Conservation (phyloP, 768 basidiomycete genomes). For the Phanerochaete carnosa region DNA sequence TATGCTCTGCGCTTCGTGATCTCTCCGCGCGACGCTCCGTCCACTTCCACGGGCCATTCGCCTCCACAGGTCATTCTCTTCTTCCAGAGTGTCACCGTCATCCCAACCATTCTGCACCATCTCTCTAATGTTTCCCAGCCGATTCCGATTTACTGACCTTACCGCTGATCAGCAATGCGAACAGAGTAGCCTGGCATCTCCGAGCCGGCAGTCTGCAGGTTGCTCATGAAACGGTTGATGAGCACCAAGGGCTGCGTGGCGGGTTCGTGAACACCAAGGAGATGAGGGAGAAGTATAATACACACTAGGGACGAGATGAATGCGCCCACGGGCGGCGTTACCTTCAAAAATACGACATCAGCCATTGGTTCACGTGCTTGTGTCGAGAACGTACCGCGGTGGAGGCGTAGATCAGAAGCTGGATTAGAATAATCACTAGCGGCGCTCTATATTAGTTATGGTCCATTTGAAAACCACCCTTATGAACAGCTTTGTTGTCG, state of each 20-base stretch:
- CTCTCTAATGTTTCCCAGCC: too few relatives aligned
- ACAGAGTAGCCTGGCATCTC: neutral
- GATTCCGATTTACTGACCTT: neutral
- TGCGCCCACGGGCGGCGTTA: neutral
- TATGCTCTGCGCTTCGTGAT: too few relatives aligned
- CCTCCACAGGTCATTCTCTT: too few relatives aligned
- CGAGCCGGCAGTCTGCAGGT: neutral
- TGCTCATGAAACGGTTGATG: neutral
- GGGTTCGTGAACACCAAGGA: neutral
- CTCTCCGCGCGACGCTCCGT: too few relatives aligned
- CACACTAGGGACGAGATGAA: neutral
- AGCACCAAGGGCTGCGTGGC: neutral
- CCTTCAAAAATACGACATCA: neutral
- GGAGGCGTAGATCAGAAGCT: neutral
- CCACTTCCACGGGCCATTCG: too few relatives aligned
- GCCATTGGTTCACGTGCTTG: neutral
- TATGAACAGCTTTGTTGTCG: too few relatives aligned
- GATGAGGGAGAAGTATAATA: neutral
- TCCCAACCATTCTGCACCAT: too few relatives aligned
- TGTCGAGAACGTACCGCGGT: neutral
- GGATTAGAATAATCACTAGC: neutral
- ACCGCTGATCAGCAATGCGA: neutral
- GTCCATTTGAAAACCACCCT: neutral
- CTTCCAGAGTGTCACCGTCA: too few relatives aligned
- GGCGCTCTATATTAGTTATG: neutral